Conservation (phyloP, 2,329 filamentous ascomycete species). For the Colletotrichum cereale region DNA sequence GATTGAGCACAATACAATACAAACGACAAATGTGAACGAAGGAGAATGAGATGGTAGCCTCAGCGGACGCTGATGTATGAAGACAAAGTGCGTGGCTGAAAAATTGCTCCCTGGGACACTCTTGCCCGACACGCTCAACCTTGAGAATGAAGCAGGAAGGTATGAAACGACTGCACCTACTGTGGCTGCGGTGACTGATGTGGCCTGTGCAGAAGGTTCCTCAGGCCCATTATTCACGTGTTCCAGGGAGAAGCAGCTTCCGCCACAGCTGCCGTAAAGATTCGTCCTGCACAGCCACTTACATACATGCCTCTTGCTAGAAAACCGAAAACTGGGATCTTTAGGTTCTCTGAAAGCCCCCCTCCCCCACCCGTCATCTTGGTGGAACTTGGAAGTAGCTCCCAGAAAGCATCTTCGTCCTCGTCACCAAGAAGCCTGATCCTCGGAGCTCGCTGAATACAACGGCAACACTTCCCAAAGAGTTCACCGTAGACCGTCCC, state of each 20-base stretch:
- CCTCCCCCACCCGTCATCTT: neutral
- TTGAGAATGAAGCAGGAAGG: constrained; percentile 36
- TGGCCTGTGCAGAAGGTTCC: constrained; percentile 30
- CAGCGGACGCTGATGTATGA: constrained; percentile 13
- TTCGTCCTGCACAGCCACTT: constrained; percentile 26
- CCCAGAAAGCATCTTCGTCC: neutral
- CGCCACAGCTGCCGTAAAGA: constrained; percentile 18
- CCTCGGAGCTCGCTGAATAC: constrained; percentile 27
- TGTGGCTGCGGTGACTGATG: constrained; percentile 24
- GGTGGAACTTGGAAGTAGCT: neutral
- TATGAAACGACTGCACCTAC: constrained; percentile 26
- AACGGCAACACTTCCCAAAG: constrained; percentile 32
- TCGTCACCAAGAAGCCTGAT: neutral
- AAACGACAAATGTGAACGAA: neutral
- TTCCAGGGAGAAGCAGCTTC: constrained; percentile 11
- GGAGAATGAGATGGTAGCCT: constrained; percentile 24
- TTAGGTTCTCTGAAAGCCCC: neutral
- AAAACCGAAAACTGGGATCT: neutral
- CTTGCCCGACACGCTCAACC: constrained; percentile 29
- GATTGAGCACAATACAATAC: constrained; percentile 20
- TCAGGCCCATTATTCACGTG: constrained; percentile 31
- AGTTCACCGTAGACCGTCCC: constrained; percentile 21
- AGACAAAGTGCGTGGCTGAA: constrained; percentile 26
- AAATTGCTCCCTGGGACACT: constrained; percentile 34
- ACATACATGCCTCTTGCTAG: neutral